Base-by-base conservation (phyloP, 495 filamentous ascomycete genomes). In the Hyaloscypha hepaticicola region DNA sequence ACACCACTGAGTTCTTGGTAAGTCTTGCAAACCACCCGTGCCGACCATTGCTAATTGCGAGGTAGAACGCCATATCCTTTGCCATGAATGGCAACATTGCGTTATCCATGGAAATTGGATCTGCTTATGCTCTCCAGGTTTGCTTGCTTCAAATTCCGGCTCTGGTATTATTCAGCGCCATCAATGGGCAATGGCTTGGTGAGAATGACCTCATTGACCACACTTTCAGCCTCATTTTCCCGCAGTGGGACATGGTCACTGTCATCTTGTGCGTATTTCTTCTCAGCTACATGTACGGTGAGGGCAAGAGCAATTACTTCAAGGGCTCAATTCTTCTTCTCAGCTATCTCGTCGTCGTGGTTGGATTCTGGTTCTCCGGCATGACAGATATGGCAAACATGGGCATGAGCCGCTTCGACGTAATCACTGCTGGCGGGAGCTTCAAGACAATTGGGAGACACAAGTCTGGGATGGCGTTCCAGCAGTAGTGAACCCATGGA, bases 71-170 rank as follows among this genome's bases (percentile, higher is more conserved):
- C 72, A 98, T 99, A 62, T 97, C 93, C 2, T 99, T 99, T 75
- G 95, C 95, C 50, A 99, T 99, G 96, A 98, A 99, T 70, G 95
- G 95, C n/a, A 99, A 99, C 76, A 98, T 99, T 72, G 95, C 95
- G 0, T 82, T 99, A 27, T 96, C 92, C 49, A 98, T 99, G 96
- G 95, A 99, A 74, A 98, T 99, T 67, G 95, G 95, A 67, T 96
- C 92, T 0, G 94, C 94, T 33, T 99, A 99, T 69, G 96, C 96
- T 7, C 81, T 99, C 45, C 95, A 99, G 75, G 95, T 99, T 62
- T 97, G 92, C 76, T 85, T 99, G n/a, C 81, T 99, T 28, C 95
- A 99, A 73, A 93, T 98, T 25, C 95, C 95, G 0, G 91, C 91
- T 27, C 80, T 99, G 19, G 96, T 99, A 25, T 78, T 97, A 58